phyloP scores from a whole-genome alignment of 2,329 filamentous ascomycete genomes.

The Aureobasidium sp. region DNA sequence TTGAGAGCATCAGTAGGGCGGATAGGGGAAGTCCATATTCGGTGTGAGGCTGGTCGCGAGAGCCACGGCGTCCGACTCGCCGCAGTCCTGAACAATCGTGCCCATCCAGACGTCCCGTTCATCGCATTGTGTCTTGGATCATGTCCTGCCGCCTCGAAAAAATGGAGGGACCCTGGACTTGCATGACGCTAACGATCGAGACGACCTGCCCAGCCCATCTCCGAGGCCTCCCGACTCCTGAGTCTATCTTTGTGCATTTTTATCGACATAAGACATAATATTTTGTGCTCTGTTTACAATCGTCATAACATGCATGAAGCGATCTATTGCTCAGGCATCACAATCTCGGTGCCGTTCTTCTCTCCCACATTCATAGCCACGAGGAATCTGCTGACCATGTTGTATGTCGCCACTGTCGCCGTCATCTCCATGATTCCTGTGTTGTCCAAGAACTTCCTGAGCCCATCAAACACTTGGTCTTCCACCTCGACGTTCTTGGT shows the following conservation, averaged over 20 bases:
- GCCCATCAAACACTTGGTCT: constrained; percentile 25
- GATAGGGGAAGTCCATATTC: neutral
- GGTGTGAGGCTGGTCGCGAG: neutral
- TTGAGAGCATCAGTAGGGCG: neutral
- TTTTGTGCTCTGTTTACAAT: neutral
- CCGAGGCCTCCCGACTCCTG: neutral
- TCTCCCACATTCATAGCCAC: constrained; percentile 33
- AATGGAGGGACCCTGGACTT: constrained; percentile 5
- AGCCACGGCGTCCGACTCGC: neutral
- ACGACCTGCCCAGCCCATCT: neutral
- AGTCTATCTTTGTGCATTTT: neutral
- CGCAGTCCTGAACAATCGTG: constrained; percentile 6
- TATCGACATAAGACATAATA: neutral
- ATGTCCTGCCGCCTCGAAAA: constrained; percentile 2
- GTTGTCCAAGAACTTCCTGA: constrained; percentile 25
- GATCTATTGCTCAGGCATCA: constrained; percentile 22
- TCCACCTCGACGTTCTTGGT: constrained; percentile 27
- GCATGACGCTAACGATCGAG: constrained; percentile 12
- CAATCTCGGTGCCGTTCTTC: constrained; percentile 30
- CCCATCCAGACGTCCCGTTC: constrained; percentile 11
- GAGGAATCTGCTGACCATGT: constrained; percentile 33
- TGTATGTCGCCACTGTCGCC: constrained; percentile 32
- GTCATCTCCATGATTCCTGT: constrained; percentile 31
- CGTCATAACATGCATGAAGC: neutral
- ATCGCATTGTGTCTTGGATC: neutral